phyloP scores from a whole-genome alignment of 2,329 filamentous ascomycete genomes.

The Fusarium avenaceum region DNA sequence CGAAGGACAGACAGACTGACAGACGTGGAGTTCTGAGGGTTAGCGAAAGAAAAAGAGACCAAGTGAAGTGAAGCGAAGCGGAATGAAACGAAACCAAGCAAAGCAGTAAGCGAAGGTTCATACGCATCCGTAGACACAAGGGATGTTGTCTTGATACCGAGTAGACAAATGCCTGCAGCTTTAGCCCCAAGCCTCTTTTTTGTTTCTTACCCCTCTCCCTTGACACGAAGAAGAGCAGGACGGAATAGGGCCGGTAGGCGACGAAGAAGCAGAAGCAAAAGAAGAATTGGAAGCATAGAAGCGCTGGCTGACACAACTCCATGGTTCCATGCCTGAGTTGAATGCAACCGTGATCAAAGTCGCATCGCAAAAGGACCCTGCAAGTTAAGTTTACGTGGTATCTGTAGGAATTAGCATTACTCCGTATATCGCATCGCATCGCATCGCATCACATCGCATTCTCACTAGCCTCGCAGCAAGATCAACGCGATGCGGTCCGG shows the following conservation, averaged over 20 bases:
- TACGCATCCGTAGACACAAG: too few relatives aligned
- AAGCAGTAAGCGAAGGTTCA: constrained; percentile 6
- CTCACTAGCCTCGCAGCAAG: not conserved
- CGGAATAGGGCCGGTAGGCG: too few relatives aligned
- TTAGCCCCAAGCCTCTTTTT: too few relatives aligned
- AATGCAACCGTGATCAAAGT: not conserved
- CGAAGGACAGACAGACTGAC: constrained; percentile 20
- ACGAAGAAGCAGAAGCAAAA: not conserved
- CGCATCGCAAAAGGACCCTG: not conserved
- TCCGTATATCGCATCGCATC: too few relatives aligned
- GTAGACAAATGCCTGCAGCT: too few relatives aligned
- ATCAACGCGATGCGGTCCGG: constrained; percentile 31
- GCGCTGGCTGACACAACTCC: not conserved
- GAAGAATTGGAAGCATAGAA: not conserved
- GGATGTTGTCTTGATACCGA: too few relatives aligned
- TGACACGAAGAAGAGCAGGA: not conserved
- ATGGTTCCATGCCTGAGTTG: not conserved
- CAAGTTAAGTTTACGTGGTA: not conserved
- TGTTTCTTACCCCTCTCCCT: too few relatives aligned
- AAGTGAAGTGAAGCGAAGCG: too few relatives aligned
- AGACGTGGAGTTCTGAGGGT: not conserved
- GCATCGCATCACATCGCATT: not conserved
- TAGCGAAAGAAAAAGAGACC: too few relatives aligned
- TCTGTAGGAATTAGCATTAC: not conserved
- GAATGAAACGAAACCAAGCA: too few relatives aligned